Evolutionary conservation across 352 stramenopile genomes (phyloP), one percentile per base, ranked within the genome.

Genomic region (Lagenidium giganteum): DNA sequence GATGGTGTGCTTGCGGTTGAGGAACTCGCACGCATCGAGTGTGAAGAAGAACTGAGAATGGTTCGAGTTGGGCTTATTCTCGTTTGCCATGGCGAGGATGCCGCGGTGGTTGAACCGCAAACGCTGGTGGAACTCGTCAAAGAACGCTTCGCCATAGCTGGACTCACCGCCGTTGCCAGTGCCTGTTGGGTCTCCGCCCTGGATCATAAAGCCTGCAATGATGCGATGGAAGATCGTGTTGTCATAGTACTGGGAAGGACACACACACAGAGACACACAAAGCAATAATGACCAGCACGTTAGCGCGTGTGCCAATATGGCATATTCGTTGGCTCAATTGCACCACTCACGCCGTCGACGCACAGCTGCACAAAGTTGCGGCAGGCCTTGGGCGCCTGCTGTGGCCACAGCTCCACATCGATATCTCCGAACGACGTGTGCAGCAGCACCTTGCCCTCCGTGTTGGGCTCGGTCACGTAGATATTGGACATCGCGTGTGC

Each of bases 1-100:
- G 44, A 98, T 97, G 25, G 97, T 98, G 67, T 98, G 90, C 58
- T 98, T 98, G 22, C 79, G 78, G 55, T 98, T 80, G 17, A 98
- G 68, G 64, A 97, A 97, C 16, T 96, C 75, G 38, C 89, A 95
- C 39, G 90, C 83, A 44, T 98, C 92, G 24, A 98, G 67, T 20
- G 95, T 99, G 51, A 99, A 89, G 70, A 99, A 99, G 70, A 98
- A 99, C 68, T 99, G 96, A 57, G 70, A 91, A 47, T 83, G 70
- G 51, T 95, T 97, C 23, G 83, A 76, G 64, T 93, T 86, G 23
- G 60, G 72, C 50, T 80, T 84, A 61, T 90, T 93, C 44, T 87
- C 66, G 54, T 93, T 96, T 13, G 85, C 91, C 88, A 98, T 97
- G 2, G 94, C 94, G 18, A 99, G 54, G 37, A 98, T 74, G n/a